A percentile compares a stretch with the other conserved stretches of the same genome.
phyloP scores from a whole-genome alignment of 495 filamentous ascomycete species.

The Podospora comata region DNA sequence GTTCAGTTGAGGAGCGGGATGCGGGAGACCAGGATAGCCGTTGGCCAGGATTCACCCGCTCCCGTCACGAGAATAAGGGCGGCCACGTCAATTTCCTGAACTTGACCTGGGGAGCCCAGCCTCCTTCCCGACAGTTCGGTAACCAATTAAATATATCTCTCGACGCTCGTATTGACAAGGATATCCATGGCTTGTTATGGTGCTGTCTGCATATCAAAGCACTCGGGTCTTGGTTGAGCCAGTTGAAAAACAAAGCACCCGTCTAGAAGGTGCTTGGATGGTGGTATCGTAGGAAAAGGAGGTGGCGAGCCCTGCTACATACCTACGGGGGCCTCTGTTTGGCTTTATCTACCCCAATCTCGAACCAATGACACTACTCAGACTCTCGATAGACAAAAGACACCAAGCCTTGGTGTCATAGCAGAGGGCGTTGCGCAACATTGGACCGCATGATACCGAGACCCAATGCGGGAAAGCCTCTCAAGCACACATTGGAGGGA shows the following conservation, averaged over 20 bases:
- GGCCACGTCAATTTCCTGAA: neutral
- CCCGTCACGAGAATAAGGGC: neutral
- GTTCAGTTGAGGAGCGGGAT: neutral
- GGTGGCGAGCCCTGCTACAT: neutral
- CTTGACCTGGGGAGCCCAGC: neutral
- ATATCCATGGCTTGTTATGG: neutral
- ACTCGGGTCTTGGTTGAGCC: neutral
- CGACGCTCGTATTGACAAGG: neutral
- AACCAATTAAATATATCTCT: neutral
- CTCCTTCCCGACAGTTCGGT: constrained; percentile 1
- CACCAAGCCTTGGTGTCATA: neutral
- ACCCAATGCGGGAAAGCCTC: constrained; percentile 1
- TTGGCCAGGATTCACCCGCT: neutral
- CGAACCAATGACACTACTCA: neutral
- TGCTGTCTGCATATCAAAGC: neutral
- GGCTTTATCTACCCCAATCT: neutral
- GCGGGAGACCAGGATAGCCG: neutral
- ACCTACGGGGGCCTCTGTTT: neutral
- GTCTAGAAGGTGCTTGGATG: neutral
- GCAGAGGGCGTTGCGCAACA: constrained; percentile 1
- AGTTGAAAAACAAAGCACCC: neutral
- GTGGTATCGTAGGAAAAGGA: neutral
- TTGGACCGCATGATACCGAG: constrained; percentile 5
- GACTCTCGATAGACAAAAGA: neutral
- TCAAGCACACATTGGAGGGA: neutral